Percentiles rank a stretch among this genome's conserved stretches.
Evolutionary conservation across 257 asterid species (phyloP).

Genomic region (Solanum ossicruentum): DNA sequence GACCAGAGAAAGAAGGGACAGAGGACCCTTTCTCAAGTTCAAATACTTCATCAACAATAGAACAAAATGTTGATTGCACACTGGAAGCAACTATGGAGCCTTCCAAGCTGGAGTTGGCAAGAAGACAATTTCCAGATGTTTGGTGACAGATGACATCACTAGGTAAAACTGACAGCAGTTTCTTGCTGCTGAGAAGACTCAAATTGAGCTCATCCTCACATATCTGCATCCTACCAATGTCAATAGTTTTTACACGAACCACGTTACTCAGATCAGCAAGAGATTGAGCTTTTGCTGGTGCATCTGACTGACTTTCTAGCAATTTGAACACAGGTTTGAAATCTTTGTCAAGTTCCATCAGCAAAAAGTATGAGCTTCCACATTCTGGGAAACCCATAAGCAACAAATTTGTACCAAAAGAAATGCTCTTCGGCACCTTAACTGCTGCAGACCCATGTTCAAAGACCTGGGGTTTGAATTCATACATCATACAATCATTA

Average conservation of each 20-base stretch:
- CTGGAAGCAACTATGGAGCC: slow-evolving; percentile 37
- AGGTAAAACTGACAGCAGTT: slow-evolving; percentile 29
- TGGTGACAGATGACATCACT: slow-evolving; percentile 23
- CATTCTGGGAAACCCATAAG: slow-evolving; percentile 94
- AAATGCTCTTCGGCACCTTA: slow-evolving; percentile 65
- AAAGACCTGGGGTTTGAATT: slow-evolving; percentile 50
- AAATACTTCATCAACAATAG: slow-evolving; percentile 89
- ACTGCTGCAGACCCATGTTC: slow-evolving; percentile 63
- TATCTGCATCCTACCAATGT: slow-evolving; percentile 66
- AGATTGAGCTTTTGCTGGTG: slow-evolving; percentile 49
- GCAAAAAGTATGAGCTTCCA: slow-evolving; percentile 76
- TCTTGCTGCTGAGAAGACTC: slow-evolving; percentile 61
- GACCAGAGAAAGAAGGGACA: slow-evolving; percentile 24
- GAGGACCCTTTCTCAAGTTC: slow-evolving; percentile 84
- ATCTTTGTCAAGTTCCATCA: slow-evolving; percentile 88
- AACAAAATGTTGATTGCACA: slow-evolving; percentile 43
- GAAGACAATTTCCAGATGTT: slow-evolving; percentile 39
- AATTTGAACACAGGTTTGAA: slow-evolving; percentile 81
- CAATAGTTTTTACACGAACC: slow-evolving; percentile 53
- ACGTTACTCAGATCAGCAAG: slow-evolving; percentile 51
- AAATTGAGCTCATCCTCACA: slow-evolving; percentile 72
- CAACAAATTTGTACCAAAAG: slow-evolving; percentile 59
- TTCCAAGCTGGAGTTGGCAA: slow-evolving; percentile 27
- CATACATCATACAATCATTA: background rate
- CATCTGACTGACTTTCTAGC: slow-evolving; percentile 65